Percentiles rank a stretch among this genome's conserved stretches.
These are phyloP conservation scores for Colletotrichum phormii DNA, from an alignment of 2,329 filamentous ascomycete genomes.

Conservation along the genomic window DNA sequence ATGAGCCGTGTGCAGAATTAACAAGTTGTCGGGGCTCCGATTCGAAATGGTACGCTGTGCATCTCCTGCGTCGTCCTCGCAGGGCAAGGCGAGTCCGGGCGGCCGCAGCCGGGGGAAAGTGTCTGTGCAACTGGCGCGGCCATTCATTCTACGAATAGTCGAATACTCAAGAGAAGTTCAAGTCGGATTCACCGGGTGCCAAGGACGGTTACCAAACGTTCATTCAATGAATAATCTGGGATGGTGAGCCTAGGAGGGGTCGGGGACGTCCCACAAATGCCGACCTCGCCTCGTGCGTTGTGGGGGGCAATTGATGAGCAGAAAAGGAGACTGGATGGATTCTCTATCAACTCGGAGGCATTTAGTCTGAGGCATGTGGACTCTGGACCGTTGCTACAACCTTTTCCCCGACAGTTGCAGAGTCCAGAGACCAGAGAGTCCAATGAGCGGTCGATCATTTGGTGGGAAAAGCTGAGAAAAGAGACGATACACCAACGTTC, in stretches of 20 bases:
- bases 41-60: not conserved
- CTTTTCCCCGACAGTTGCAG: not conserved
- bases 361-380: not conserved
- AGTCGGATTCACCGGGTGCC: slow-evolving; percentile 25
- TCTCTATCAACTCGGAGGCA: slow-evolving; percentile 4
- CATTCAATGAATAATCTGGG: not conserved
- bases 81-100: slow-evolving; percentile 7
- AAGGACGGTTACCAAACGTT: slow-evolving; percentile 14
- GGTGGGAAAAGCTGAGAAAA: not conserved
- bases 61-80: not conserved
- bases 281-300: slow-evolving; percentile 15
- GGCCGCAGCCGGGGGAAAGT: slow-evolving; percentile 10
- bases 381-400: not conserved
- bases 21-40: slow-evolving; percentile 22
- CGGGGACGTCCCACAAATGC: slow-evolving; percentile 6
- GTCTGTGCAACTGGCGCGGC: slow-evolving; percentile 15
- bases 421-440: not conserved
- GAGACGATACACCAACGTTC: not conserved
- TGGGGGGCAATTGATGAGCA: not conserved
- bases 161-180: not conserved
- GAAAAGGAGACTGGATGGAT: not conserved
- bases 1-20: slow-evolving; percentile 28
- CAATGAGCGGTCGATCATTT: not conserved
- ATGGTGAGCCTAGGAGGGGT: not conserved
- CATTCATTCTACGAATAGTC: not conserved